Conservation (phyloP, 371 early-diverging fungal genomes). For the Mucor irregularis region DNA sequence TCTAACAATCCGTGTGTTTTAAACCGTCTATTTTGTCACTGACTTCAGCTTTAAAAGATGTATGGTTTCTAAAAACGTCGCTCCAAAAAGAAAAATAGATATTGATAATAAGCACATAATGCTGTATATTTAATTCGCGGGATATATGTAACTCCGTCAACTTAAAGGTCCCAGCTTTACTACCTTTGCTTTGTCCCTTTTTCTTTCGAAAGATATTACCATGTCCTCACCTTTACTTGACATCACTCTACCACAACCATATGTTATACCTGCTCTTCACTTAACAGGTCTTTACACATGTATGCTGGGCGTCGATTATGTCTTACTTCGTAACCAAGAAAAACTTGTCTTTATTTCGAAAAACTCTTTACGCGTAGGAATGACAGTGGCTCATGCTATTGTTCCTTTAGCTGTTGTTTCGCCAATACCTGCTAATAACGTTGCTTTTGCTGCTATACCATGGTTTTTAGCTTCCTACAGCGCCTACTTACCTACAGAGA, state of each 20-base stretch:
- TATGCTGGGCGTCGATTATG: slow-evolving; percentile 19
- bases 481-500: slow-evolving; percentile 22
- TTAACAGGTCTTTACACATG: slow-evolving; percentile 21
- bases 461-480: slow-evolving; percentile 36
- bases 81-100: too few relatives aligned
- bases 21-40: too few relatives aligned
- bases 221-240: slow-evolving; percentile 11
- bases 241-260: slow-evolving; percentile 10
- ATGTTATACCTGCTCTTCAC: slow-evolving; percentile 10
- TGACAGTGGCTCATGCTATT: slow-evolving; percentile 10
- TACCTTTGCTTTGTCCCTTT: too few relatives aligned
- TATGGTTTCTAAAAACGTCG: too few relatives aligned
- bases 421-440: slow-evolving; percentile 20
- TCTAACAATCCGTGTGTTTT: too few relatives aligned
- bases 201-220: too few relatives aligned
- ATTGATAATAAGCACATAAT: too few relatives aligned
- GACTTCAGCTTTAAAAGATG: too few relatives aligned
- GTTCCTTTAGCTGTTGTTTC: slow-evolving; percentile 18
- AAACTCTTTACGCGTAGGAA: neutral
- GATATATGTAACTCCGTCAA: too few relatives aligned
- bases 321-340: slow-evolving; percentile 11
- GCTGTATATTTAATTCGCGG: too few relatives aligned
- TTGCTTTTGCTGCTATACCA: slow-evolving; percentile 32
- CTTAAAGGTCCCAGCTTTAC: too few relatives aligned
- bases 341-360: neutral